These are phyloP conservation scores for Lentinula sp. DNA, from an alignment of 768 basidiomycete genomes.

Conservation along the genomic window DNA sequence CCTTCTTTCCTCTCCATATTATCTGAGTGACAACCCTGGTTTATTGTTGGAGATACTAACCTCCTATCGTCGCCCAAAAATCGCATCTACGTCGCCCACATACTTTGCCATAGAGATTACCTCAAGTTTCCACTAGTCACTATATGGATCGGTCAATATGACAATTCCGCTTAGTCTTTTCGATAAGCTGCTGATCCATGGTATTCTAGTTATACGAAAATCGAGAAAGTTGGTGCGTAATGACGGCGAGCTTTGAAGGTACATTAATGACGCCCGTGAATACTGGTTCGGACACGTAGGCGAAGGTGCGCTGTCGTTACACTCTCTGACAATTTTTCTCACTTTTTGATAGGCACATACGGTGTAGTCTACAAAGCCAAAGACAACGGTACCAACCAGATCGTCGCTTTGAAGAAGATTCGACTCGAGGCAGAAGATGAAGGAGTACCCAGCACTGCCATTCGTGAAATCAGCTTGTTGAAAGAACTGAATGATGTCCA, in stretches of 20 bases:
- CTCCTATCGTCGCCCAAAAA: background rate
- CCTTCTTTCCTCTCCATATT: background rate
- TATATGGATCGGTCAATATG: slow-evolving; percentile 40
- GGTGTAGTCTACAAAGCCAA: slow-evolving; percentile 98
- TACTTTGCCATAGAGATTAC: background rate
- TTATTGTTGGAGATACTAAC: background rate
- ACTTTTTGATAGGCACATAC: slow-evolving; percentile 70
- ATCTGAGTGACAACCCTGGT: background rate
- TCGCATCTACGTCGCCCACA: background rate
- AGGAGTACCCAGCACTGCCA: slow-evolving; percentile 96
- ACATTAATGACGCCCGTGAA: background rate
- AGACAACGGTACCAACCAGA: slow-evolving; percentile 68
- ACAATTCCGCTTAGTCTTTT: background rate
- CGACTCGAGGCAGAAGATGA: slow-evolving; percentile 97
- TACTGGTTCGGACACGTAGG: slow-evolving; percentile 22
- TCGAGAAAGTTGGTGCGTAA: slow-evolving; percentile 94
- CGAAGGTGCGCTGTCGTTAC: slow-evolving; percentile 28
- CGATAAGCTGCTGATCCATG: background rate
- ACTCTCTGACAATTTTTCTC: background rate
- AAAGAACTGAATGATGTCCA: slow-evolving; percentile 97
- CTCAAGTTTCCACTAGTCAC: background rate
- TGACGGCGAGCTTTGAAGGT: background rate
- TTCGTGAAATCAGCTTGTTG: slow-evolving; percentile 93
- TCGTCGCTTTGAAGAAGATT: slow-evolving; percentile 99
- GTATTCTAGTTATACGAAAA: slow-evolving; percentile 78